Evolutionary conservation across 2,329 filamentous ascomycete genomes (phyloP).

Genomic region (Pseudogymnoascus sp.): DNA sequence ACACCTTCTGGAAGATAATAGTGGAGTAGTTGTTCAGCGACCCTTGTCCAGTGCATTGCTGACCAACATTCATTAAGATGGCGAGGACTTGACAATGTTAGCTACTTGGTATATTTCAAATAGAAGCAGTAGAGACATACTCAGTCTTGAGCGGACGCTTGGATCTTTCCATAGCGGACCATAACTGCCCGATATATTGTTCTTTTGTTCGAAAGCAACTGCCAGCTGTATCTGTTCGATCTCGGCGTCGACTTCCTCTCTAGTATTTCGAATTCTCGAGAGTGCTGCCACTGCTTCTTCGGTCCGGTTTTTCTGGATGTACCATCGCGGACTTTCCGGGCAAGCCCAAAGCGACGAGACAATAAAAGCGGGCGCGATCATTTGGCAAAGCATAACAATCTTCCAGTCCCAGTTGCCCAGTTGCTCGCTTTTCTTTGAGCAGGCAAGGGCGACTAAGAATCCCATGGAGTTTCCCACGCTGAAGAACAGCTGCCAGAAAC

Average conservation of each 20-base stretch:
- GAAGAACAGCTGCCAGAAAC: conserved; percentile 51
- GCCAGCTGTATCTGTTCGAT: conserved; percentile 44
- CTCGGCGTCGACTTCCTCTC: conserved; percentile 46
- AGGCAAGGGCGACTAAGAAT: conserved; percentile 46
- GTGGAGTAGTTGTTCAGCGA: conserved; percentile 49
- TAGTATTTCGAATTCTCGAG: conserved; percentile 27
- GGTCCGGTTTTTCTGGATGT: conserved; percentile 46
- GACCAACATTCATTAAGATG: conserved; percentile 46
- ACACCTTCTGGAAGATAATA: conserved; percentile 49
- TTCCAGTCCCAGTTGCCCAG: conserved; percentile 50
- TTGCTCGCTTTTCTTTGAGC: conserved; percentile 36
- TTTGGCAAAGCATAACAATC: conserved; percentile 49
- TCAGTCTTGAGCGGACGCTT: conserved; percentile 45
- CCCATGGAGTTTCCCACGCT: conserved; percentile 48
- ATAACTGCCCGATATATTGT: conserved; percentile 45
- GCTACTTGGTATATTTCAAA: background rate
- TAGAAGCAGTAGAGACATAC: background rate
- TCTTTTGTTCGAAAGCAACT: conserved; percentile 46
- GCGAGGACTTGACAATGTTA: conserved; percentile 31
- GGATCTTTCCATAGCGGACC: conserved; percentile 49
- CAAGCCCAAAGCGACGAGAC: conserved; percentile 28
- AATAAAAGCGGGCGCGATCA: conserved; percentile 44
- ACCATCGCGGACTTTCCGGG: conserved; percentile 49
- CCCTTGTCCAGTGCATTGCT: conserved; percentile 49
- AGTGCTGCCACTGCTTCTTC: conserved; percentile 50